Conservation (phyloP, 75 land plant species). For the Pinus albicaulis region DNA sequence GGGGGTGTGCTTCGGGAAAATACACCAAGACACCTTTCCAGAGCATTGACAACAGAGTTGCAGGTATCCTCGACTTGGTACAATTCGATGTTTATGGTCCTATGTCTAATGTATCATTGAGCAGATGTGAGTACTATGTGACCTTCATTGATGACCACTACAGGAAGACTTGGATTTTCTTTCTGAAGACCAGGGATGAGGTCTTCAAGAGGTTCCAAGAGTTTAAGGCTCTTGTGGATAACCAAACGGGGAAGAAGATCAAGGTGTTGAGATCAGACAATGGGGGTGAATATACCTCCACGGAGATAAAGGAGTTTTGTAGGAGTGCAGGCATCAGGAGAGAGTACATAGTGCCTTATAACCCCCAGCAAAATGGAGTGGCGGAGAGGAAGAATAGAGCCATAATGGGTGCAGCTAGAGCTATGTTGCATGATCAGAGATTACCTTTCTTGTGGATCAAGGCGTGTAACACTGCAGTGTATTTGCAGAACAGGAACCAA, state of each 20-base stretch:
- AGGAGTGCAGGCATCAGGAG: slow-evolving; percentile 8
- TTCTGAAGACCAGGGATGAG: slow-evolving; percentile 26
- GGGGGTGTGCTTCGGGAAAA: no score
- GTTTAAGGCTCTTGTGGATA: slow-evolving; percentile 11
- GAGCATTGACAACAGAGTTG: no score
- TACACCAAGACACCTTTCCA: no score
- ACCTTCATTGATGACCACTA: slow-evolving; percentile 36
- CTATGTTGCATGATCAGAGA: no score
- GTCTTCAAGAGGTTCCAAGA: slow-evolving; percentile 8
- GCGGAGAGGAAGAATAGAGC: slow-evolving; percentile 26
- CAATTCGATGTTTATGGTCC: slow-evolving; percentile 24
- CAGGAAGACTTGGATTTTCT: slow-evolving; percentile 17
- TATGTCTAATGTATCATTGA: slow-evolving; percentile 3
- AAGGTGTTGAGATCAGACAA: slow-evolving; percentile 20
- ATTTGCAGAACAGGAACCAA: no score
- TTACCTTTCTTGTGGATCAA: no score
- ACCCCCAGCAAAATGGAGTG: slow-evolving; percentile 44
- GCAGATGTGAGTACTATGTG: slow-evolving; percentile 12
- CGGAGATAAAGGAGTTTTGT: slow-evolving; percentile 15
- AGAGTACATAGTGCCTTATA: slow-evolving; percentile 27
- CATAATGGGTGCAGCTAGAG: no score
- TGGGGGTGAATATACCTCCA: slow-evolving; percentile 38
- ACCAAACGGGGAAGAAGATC: slow-evolving; percentile 6
- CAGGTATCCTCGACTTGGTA: background rate
- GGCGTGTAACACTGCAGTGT: no score